These are phyloP conservation scores for Sclerotinia glacialis DNA, from an alignment of 2,329 filamentous ascomycete genomes.

Conservation along the genomic window DNA sequence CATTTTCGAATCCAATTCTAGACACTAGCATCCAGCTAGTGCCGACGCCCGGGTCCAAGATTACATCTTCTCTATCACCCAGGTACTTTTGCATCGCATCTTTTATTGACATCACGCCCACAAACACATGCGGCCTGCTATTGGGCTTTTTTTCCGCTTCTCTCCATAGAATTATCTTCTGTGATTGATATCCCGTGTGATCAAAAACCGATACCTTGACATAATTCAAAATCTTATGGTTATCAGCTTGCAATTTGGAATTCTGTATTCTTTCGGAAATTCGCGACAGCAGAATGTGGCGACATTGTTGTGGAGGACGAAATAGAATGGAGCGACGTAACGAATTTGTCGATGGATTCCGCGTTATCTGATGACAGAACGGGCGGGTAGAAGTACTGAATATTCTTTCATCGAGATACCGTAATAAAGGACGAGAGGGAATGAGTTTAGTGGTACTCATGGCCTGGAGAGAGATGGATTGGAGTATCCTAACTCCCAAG, in stretches of 20 bases:
- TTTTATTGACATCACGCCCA: neutral
- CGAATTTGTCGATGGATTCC: neutral
- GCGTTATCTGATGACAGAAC: neutral
- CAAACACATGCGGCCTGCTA: neutral
- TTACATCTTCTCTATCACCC: neutral
- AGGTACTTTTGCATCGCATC: neutral
- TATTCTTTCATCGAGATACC: neutral
- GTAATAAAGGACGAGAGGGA: neutral
- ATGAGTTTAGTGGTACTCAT: slow-evolving; percentile 12
- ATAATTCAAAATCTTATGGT: slow-evolving; percentile 6
- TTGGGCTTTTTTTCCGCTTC: neutral
- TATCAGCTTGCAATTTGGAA: neutral
- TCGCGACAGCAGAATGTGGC: neutral
- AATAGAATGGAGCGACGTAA: slow-evolving; percentile 1
- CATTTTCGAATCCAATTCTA: neutral
- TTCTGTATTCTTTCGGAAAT: neutral
- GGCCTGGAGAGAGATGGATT: neutral
- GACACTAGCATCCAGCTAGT: slow-evolving; percentile 17
- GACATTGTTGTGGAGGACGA: slow-evolving; percentile 15
- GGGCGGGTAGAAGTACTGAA: neutral
- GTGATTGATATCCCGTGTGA: neutral
- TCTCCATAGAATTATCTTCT: neutral
- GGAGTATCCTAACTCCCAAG: neutral
- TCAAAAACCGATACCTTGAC: neutral
- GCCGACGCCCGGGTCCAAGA: neutral